A percentile compares a stretch with the other conserved stretches of the same genome.
phyloP scores from a whole-genome alignment of 192 early-diverging fungal genomes.

The Pilobolus umbonatus region DNA sequence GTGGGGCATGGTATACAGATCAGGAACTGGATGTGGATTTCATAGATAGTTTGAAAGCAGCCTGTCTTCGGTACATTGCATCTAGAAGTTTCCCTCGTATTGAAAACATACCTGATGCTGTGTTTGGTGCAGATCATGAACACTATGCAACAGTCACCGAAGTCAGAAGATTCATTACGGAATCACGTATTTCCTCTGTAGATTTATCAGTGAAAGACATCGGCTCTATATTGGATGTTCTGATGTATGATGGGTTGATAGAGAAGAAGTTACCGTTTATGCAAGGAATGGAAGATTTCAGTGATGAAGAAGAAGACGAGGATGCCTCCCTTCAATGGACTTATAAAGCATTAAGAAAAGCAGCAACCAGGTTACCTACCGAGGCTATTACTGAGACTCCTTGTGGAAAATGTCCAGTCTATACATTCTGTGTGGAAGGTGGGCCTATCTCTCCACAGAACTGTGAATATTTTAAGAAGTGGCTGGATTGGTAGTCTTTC shows the following conservation, averaged over 20 bases:
- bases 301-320: constrained; percentile 47
- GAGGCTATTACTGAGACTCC: constrained; percentile 74
- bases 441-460: constrained; percentile 72
- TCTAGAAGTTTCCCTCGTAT: constrained; percentile 56
- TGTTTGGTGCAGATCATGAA: constrained; percentile 61
- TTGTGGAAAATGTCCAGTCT: constrained; percentile 85
- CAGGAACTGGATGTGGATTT: constrained; percentile 89
- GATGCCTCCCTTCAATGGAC: constrained; percentile 52
- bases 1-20: constrained; percentile 92
- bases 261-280: constrained; percentile 55
- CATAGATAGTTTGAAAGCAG: constrained; percentile 69
- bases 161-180: constrained; percentile 67
- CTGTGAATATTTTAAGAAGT: constrained; percentile 78
- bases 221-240: constrained; percentile 71
- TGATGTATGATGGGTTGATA: constrained; percentile 84
- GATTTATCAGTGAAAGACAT: constrained; percentile 73
- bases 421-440: constrained; percentile 63
- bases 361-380: constrained; percentile 17
- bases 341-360: constrained; percentile 65
- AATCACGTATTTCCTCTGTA: constrained; percentile 65
- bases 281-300: constrained; percentile 44
- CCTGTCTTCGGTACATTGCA: constrained; percentile 72
- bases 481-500: constrained; percentile 76
- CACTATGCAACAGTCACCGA: constrained; percentile 66
- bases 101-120: constrained; percentile 30